Base-by-base conservation (phyloP, 805 yeast genomes). In the Saccharomycopsis vini region DNA sequence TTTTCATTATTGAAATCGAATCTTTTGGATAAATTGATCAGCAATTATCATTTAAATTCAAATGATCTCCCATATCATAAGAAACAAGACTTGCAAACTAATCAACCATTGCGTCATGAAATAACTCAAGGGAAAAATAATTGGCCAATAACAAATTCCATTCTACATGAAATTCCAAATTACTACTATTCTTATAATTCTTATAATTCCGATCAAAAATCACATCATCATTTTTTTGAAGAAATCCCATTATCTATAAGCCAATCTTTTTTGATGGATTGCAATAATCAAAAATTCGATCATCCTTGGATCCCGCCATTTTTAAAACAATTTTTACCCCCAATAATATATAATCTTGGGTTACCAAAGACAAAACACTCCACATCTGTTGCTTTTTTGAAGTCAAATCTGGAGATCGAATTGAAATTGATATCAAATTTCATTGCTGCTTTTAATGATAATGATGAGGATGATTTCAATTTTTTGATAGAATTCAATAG, bases 401-500 rank as follows among this genome's bases (percentile, higher is more conserved):
- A n/a, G n/a, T n/a, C n/a, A n/a, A n/a, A n/a, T n/a, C n/a, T n/a
- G n/a, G 4, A 23, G n/a, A 22, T 15, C 12, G 22, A n/a, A 18
- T 4, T 36, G 35, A 37, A 24, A 29, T 22, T 36, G 20, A 16
- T 42, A 10, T 21, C 29, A 19, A 20, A 42, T 22, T 20, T 37
- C 20, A 12, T 22, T 21, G 9, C 18, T 4, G 30, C 16, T 13
- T 15, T 12, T 18, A n/a, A 9, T 18, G 12, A 15, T 5, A 20
- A 21, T 19, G n/a, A 28, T 6, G 12, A 16, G 12, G 21, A 15
- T 28, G 16, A 24, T n/a, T 15, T 13, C n/a, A n/a, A 34, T n/a
- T 19, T 46, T 9, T n/a, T 43, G 12, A 22, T 46, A 28, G 50
- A 43, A 20, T 46, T 43, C 31, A 43, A 43, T 30, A 28, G 39